Percentiles rank a stretch among this genome's conserved stretches.
phyloP scores from a whole-genome alignment of 2,329 filamentous ascomycete genomes.

The Falciphora oryzae region DNA sequence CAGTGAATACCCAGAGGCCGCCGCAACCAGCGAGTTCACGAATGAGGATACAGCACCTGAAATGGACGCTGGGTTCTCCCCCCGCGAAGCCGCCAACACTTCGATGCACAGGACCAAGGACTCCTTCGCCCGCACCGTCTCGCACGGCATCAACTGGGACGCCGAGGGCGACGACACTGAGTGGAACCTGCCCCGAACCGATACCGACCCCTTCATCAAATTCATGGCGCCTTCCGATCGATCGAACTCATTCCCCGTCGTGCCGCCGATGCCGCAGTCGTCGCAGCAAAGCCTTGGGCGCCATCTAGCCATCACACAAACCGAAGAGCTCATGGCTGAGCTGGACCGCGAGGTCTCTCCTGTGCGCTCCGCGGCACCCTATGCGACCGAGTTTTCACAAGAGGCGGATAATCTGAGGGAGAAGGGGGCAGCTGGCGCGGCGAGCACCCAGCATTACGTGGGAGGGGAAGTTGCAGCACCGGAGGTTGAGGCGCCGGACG shows the following conservation, averaged over 20 bases:
- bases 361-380: conserved; percentile 23
- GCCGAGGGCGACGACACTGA: conserved; percentile 54
- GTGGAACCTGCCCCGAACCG: conserved; percentile 45
- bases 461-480: conserved; percentile 37
- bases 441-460: conserved; percentile 28
- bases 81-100: conserved; percentile 21
- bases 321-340: conserved; percentile 47
- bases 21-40: not conserved
- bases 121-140: conserved; percentile 60
- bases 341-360: conserved; percentile 38
- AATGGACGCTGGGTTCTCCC: conserved; percentile 11
- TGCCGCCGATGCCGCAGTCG: conserved; percentile 36
- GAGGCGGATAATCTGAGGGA: not conserved
- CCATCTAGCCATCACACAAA: conserved; percentile 43
- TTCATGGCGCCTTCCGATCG: conserved; percentile 52
- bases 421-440: not conserved
- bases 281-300: conserved; percentile 28
- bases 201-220: conserved; percentile 54
- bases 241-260: conserved; percentile 58
- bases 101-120: conserved; percentile 53
- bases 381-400: conserved; percentile 1
- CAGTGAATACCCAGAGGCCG: not conserved
- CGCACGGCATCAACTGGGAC: conserved; percentile 54
- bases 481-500: conserved; percentile 42
- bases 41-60: conserved; percentile 1